phyloP scores from a whole-genome alignment of 768 basidiomycete genomes.

The Krasilnikovozyma curviuscula region DNA sequence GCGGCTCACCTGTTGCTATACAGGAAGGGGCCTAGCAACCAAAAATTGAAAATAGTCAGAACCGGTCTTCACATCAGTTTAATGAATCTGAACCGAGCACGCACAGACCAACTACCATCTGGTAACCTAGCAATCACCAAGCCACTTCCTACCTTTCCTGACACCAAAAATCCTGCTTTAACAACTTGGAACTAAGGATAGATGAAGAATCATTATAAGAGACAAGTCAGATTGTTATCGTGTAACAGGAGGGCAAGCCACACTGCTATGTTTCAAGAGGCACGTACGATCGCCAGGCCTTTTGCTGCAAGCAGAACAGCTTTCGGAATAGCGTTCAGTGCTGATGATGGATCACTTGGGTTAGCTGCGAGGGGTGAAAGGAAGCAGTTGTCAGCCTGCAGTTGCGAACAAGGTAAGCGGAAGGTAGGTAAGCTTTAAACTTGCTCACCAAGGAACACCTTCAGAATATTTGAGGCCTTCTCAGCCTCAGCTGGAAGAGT shows the following conservation, averaged over 20 bases:
- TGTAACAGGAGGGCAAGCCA: too few relatives aligned
- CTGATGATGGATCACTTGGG: constrained; percentile 67
- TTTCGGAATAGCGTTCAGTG: constrained; percentile 84
- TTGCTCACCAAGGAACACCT: constrained; percentile 62
- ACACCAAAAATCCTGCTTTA: constrained; percentile 11
- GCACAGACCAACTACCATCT: too few relatives aligned
- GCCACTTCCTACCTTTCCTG: constrained; percentile 6
- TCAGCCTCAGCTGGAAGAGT: constrained; percentile 44
- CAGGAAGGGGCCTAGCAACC: neutral
- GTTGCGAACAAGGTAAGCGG: neutral
- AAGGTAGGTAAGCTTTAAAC: neutral
- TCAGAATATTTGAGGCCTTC: constrained; percentile 79
- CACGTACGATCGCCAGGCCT: constrained; percentile 39
- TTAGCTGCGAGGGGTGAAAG: constrained; percentile 38
- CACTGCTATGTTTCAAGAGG: too few relatives aligned
- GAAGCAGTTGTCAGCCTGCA: neutral
- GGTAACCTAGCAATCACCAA: constrained; percentile 6
- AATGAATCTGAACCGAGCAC: too few relatives aligned
- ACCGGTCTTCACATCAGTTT: too few relatives aligned
- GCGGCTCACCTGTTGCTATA: neutral
- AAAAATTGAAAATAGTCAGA: neutral
- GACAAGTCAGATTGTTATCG: neutral
- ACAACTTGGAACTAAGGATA: neutral
- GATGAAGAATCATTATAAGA: neutral
- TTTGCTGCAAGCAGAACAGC: constrained; percentile 72